Base-by-base conservation (phyloP, 306 rosid species). In the Quercus cerris region DNA sequence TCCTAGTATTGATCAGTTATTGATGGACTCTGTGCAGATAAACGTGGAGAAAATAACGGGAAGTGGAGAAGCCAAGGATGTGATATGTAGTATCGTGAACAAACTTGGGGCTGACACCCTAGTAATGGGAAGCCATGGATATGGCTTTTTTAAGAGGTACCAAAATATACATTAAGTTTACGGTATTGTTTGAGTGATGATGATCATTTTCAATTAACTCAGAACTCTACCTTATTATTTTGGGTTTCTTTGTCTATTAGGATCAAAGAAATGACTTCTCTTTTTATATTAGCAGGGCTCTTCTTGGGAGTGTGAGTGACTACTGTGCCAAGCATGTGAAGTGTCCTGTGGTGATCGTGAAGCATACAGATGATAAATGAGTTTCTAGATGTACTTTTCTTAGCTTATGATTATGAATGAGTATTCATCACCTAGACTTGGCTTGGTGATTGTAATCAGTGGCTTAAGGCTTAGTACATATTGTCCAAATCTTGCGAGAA, bases 261-360 rank as follows among this genome's bases (percentile, higher is more conserved):
- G 54, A 49, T 49, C 54, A 10, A 49, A 49, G 18, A 55, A 58
- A 71, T 4, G 18, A 11, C 61, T 63, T 6, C 0, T 73, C 62
- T 2, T 35, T 74, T 59, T 28, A 28, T 54, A 64, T 6, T 77
- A 77, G 79, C 89, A 92, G 97, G 90, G 87, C 93, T 57, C 81
- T 94, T 31, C 89, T 89, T 51, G 98, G 97, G 79, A 92, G 98
- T 59, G 98, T 94, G 8, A 94, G 98, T 71, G 94, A 90, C 68
- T 71, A 92, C 81, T 90, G 98, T 56, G 91, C 90, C 28, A 86
- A 90, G 80, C 79, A 92, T 52, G 98, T 86, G 9, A 83, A 83
- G 51, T 94, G 98, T 74, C 97, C 98, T 0, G 97, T 94, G 64
- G 90, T 94, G 75, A 88, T 92, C 38, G 97, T 94, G 46, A 94